These are phyloP conservation scores for Penicillium janthinellum DNA, from an alignment of 2,329 filamentous ascomycete species.

Conservation along the genomic window DNA sequence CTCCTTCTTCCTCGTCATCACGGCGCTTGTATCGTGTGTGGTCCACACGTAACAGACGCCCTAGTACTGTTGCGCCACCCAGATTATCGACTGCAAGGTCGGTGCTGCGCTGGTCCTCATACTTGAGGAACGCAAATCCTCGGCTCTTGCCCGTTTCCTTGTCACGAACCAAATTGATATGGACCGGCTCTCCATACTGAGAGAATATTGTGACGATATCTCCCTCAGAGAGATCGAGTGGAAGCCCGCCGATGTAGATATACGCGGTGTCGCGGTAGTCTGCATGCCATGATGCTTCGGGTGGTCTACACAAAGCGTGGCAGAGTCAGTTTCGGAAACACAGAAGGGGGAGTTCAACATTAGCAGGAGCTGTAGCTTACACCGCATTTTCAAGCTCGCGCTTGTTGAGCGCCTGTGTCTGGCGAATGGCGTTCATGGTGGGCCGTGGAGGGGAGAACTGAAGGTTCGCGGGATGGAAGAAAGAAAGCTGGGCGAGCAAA, in stretches of 20 bases:
- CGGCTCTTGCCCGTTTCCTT: constrained; percentile 94
- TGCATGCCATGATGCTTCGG: constrained; percentile 91
- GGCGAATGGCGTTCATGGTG: constrained; percentile 89
- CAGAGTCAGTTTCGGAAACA: constrained; percentile 10
- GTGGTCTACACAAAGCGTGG: constrained; percentile 56
- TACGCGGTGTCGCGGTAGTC: constrained; percentile 98
- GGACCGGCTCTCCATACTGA: constrained; percentile 92
- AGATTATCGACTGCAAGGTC: constrained; percentile 96
- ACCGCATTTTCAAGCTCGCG: constrained; percentile 88
- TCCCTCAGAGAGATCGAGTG: constrained; percentile 90
- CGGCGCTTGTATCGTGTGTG: constrained; percentile 88
- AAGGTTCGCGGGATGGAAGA: constrained; percentile 6
- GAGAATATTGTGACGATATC: constrained; percentile 96
- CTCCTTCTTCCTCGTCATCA: constrained; percentile 64
- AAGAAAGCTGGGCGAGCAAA: constrained; percentile 8
- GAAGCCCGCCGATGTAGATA: constrained; percentile 91
- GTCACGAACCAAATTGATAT: constrained; percentile 88
- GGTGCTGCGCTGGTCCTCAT: constrained; percentile 95
- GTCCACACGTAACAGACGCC: constrained; percentile 81
- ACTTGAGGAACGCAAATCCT: constrained; percentile 95
- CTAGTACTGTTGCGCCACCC: constrained; percentile 79
- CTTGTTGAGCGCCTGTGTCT: constrained; percentile 91
- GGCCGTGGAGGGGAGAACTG: constrained; percentile 1
- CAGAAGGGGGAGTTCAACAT: constrained; percentile 10
- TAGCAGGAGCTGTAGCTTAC: constrained; percentile 51